phyloP scores from a whole-genome alignment of 75 land plant species.

The Selaginella moellendorffii region DNA sequence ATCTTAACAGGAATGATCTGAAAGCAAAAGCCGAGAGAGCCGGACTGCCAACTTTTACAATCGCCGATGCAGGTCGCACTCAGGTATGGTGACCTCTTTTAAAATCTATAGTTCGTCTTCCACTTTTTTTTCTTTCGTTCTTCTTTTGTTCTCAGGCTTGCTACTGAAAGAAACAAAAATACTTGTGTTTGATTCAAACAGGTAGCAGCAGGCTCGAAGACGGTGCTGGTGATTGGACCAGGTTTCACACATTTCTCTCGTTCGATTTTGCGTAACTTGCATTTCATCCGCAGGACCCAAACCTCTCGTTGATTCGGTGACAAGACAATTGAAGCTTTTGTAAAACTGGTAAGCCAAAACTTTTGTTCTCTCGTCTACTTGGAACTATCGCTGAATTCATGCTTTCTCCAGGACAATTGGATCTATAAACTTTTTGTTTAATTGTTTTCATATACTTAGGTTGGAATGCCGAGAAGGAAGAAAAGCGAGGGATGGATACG shows the following conservation, averaged over 20 bases:
- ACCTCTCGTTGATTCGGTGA: not conserved
- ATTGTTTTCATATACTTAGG: not conserved
- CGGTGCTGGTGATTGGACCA: slow-evolving; percentile 92
- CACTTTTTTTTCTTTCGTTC: not conserved
- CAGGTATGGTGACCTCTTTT: no score
- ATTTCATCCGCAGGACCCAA: not conserved
- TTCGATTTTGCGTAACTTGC: not conserved
- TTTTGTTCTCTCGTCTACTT: no score
- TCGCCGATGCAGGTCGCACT: slow-evolving; percentile 97
- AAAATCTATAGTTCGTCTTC: no score
- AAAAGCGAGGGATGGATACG: not conserved
- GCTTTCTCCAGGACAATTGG: no score
- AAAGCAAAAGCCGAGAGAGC: slow-evolving; percentile 55
- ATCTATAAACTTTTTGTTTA: no score
- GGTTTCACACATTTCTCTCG: slow-evolving; percentile 18
- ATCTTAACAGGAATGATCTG: slow-evolving; percentile 45
- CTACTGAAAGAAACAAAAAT: not conserved
- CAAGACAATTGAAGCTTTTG: not conserved
- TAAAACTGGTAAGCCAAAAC: no score
- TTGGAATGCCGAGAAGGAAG: not conserved
- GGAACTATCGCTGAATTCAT: no score
- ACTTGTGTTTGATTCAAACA: no score
- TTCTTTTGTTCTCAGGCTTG: not conserved
- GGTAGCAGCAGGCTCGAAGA: slow-evolving; percentile 86
- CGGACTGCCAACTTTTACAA: slow-evolving; percentile 88